Percentiles rank a stretch among this genome's conserved stretches.
These are phyloP conservation scores for Withania somnifera DNA, from an alignment of 305 asterid genomes.

Conservation along the genomic window DNA sequence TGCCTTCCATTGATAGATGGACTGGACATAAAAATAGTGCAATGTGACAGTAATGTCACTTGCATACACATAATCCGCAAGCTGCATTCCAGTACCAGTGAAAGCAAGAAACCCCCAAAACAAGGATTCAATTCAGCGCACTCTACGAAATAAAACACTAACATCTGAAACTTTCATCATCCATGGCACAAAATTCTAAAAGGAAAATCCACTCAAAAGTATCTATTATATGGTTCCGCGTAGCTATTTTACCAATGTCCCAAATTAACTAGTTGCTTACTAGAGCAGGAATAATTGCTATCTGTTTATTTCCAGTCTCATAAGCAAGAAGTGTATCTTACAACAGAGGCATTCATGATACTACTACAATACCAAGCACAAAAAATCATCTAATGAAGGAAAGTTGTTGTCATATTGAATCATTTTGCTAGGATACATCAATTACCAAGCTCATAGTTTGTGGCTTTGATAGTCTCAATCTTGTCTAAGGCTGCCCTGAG, in stretches of 20 bases:
- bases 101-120: neutral
- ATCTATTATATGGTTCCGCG: neutral
- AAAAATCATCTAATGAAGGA: neutral
- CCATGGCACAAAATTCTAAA: neutral
- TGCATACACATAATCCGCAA: neutral
- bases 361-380: neutral
- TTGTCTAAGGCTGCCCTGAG: conserved; percentile 56
- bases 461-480: conserved; percentile 33
- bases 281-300: neutral
- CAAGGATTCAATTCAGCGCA: neutral
- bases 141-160: neutral
- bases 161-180: neutral
- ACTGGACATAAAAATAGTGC: neutral
- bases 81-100: neutral
- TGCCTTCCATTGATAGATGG: neutral
- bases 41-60: neutral
- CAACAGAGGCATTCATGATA: neutral
- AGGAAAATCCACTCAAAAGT: neutral
- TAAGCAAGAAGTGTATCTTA: neutral
- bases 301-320: neutral
- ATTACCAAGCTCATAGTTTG: conserved; percentile 33
- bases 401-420: neutral
- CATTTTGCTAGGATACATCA: neutral
- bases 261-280: neutral
- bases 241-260: neutral